A percentile compares a stretch with the other conserved stretches of the same genome.
phyloP scores from a whole-genome alignment of 805 yeast genomes.

The Wickerhamomyces xylosicus region DNA sequence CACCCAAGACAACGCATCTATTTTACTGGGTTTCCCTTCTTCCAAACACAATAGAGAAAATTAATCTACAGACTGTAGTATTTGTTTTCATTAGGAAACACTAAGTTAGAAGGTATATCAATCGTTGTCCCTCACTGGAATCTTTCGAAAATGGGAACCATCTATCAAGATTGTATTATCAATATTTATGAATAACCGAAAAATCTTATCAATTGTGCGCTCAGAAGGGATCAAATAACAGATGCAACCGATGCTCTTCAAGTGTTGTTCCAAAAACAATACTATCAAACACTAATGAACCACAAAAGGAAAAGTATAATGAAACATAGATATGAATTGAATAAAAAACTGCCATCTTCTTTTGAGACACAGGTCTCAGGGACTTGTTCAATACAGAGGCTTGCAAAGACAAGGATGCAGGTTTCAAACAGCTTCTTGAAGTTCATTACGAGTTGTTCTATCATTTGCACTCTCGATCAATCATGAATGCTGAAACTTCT shows the following conservation, averaged over 20 bases:
- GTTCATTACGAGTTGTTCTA: background rate
- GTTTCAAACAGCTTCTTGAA: background rate
- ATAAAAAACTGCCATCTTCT: no score
- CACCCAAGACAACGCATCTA: background rate
- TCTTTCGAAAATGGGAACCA: no score
- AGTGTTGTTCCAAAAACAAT: no score
- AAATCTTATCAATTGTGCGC: no score
- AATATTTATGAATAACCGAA: no score
- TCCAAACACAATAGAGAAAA: background rate
- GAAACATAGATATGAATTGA: no score
- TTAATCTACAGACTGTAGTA: background rate
- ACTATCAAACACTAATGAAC: no score
- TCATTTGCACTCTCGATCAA: background rate
- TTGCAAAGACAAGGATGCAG: background rate
- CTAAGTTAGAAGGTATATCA: background rate
- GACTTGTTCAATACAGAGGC: background rate
- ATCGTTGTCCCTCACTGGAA: background rate
- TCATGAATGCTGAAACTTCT: background rate
- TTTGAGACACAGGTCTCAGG: background rate
- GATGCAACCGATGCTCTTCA: no score
- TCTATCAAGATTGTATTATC: no score
- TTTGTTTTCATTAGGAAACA: background rate
- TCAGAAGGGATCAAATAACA: no score
- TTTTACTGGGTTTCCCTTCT: background rate
- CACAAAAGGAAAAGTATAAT: no score